Conservation (phyloP, 2,329 filamentous ascomycete genomes). For the Rhytidhysteron rufulum region DNA sequence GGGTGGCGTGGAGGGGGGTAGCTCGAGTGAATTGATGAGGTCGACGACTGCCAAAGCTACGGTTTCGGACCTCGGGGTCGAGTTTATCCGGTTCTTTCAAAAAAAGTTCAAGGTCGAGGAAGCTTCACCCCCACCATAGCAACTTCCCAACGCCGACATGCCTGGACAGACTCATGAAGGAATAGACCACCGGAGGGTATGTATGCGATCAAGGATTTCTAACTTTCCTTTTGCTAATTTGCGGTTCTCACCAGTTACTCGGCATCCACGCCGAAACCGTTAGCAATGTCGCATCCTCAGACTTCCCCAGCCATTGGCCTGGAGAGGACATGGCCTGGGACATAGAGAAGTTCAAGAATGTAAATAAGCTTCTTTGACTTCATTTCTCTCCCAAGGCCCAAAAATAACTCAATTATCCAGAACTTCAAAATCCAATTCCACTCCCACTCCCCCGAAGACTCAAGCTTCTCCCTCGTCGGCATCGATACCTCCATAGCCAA, state of each 20-base stretch:
- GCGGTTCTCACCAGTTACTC: conserved; percentile 59
- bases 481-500: conserved; percentile 92
- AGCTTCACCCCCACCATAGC: not conserved
- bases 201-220: conserved; percentile 16
- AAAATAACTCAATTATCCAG: conserved; percentile 27
- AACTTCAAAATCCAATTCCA: conserved; percentile 77
- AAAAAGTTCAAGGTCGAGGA: conserved; percentile 1
- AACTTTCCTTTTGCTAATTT: conserved; percentile 7
- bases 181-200: conserved; percentile 59
- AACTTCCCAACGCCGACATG: not conserved
- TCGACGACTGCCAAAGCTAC: conserved; percentile 17
- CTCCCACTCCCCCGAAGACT: conserved; percentile 70
- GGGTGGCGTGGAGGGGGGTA: conserved; percentile 27
- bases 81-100: not conserved
- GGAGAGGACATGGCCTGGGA: conserved; percentile 84
- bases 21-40: conserved; percentile 25
- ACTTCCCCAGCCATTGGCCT: conserved; percentile 87
- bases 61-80: not conserved
- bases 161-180: conserved; percentile 44
- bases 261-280: conserved; percentile 87
- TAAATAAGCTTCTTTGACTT: conserved; percentile 27
- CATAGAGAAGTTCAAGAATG: conserved; percentile 64
- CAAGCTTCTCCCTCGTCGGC: conserved; percentile 87
- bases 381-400: conserved; percentile 1
- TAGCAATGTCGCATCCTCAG: conserved; percentile 80